Evolutionary conservation across 2,329 filamentous ascomycete genomes (phyloP), one percentile per base, ranked within the genome.

Genomic region (Neocatenulostroma microsporum): DNA sequence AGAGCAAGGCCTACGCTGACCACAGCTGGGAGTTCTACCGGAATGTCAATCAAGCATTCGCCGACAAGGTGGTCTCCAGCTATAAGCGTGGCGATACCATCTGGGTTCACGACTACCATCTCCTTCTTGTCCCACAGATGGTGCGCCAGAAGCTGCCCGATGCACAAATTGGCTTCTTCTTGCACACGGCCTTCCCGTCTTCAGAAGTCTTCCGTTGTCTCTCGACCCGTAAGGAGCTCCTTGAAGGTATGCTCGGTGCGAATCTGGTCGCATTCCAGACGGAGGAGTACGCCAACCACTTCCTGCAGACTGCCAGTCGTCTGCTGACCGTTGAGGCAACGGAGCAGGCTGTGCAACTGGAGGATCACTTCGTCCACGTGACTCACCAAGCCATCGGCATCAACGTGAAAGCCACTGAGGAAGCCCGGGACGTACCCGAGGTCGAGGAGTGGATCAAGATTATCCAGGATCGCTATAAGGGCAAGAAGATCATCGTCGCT

Each of bases 1-100:
- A 94, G 71, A 95, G 87, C 76, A 96, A 96, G 44, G 89, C 89
- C 0, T 96, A 94, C 60, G 83, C 94, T 60, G 89, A 96, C 51
- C 88, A 96, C 62, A 95, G 88, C 0, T 96, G 88, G 86, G 45
- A 53, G 32, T 56, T 55, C 67, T 96, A 96, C 54, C 82, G 87
- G 56, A 85, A 84, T 36, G 74, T 95, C 55, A 95, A 95, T 64
- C 82, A 91, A 60, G 85, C 82, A 3, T 95, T 96, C 62, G 89
- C 89, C 21, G 84, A 95, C 58, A 82, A 81, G 57, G 87, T 96
- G 40, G 71, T 94, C 31, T 82, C 82, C 60, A 85, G 88, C 63
- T 96, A 89, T 80, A 95, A 94, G 68, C 79, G 82, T 19, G 87
- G 86, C 27, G 91, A 96, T 57, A 78, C 84, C 30, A 83, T 96